phyloP scores from a whole-genome alignment of 805 yeast species.

The Millerago galiae region DNA sequence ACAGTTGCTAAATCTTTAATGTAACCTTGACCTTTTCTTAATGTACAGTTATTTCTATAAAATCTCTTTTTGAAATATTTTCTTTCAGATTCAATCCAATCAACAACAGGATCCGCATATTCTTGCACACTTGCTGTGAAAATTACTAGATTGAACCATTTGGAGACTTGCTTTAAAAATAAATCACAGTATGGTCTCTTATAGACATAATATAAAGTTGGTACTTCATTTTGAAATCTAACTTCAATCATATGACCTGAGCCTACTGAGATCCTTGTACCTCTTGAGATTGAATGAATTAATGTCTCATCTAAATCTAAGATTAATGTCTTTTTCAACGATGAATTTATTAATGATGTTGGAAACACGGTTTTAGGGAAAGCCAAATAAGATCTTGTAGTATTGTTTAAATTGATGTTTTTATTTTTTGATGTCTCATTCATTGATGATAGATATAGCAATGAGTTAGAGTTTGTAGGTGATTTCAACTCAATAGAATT shows the following conservation, averaged over 20 bases:
- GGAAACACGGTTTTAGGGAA: conserved; percentile 38
- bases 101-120: conserved; percentile 95
- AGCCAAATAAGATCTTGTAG: conserved; percentile 13
- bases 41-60: conserved; percentile 76
- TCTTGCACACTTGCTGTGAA: conserved; percentile 94
- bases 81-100: conserved; percentile 73
- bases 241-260: conserved; percentile 78
- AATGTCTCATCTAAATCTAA: conserved; percentile 92
- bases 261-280: conserved; percentile 28
- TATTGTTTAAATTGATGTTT: background rate
- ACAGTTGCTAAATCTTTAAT: conserved; percentile 61
- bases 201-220: conserved; percentile 82
- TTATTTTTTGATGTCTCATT: background rate
- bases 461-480: conserved; percentile 8
- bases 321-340: conserved; percentile 60
- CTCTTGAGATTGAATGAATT: conserved; percentile 81
- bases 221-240: conserved; percentile 54
- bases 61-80: conserved; percentile 50
- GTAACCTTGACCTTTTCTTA: conserved; percentile 76
- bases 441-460: no score
- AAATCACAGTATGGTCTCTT: conserved; percentile 89
- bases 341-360: conserved; percentile 31
- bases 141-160: conserved; percentile 84
- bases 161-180: conserved; percentile 68
- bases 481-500: conserved; percentile 17